These are phyloP conservation scores for Heimioporus sp. DNA, from an alignment of 768 basidiomycete genomes.

Conservation along the genomic window DNA sequence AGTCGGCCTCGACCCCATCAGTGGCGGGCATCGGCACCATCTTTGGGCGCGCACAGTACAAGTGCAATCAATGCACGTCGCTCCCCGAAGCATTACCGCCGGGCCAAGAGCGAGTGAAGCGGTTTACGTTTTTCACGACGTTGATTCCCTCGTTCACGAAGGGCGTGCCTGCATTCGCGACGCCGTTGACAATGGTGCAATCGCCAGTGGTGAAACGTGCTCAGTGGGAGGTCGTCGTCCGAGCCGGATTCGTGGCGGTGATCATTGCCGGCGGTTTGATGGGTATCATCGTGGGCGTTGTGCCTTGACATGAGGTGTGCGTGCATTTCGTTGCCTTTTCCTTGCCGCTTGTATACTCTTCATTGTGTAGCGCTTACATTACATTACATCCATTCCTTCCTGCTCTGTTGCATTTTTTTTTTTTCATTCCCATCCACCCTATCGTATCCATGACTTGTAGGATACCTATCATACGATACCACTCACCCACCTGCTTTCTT, in stretches of 20 bases:
- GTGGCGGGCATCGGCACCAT: conserved; percentile 4
- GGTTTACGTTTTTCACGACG: conserved; percentile 7
- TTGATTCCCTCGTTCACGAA: conserved; percentile 31
- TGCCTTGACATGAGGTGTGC: conserved; percentile 3
- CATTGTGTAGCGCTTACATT: too few species aligned
- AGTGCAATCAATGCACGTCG: conserved; percentile 22
- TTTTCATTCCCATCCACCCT: background rate
- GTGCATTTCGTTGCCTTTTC: background rate
- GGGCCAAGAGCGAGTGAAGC: background rate
- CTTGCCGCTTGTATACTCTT: background rate
- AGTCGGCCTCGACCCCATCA: background rate
- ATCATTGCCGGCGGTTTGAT: conserved; percentile 34
- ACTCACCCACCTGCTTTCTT: background rate
- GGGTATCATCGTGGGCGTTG: conserved; percentile 26
- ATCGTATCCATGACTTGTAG: background rate
- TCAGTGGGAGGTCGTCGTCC: conserved; percentile 82
- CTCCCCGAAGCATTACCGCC: background rate
- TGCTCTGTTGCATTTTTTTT: too few species aligned
- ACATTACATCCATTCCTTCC: too few species aligned
- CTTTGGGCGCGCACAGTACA: conserved; percentile 27
- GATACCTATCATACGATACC: background rate
- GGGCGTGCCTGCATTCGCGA: conserved; percentile 66
- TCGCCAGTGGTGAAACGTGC: conserved; percentile 71
- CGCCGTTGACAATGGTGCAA: conserved; percentile 66
- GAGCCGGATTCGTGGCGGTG: conserved; percentile 51